Percentiles rank a stretch among this genome's conserved stretches.
Conservation (phyloP, 108 stramenopile genomes). For the Asterionellopsis glacialis region DNA sequence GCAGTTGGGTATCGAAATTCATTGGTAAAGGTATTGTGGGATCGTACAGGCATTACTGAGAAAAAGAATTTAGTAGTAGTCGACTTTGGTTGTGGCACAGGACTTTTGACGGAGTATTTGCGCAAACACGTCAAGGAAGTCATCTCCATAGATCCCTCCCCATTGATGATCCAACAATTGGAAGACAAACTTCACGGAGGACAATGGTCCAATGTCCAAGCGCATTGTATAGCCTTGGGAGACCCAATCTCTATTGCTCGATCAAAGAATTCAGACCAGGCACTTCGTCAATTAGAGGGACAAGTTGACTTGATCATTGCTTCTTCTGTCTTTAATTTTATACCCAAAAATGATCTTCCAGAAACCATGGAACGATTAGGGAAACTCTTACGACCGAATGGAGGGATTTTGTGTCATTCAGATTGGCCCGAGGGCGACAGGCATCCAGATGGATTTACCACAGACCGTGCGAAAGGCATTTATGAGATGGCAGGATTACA, state of each 20-base stretch:
- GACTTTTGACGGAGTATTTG: constrained; percentile 28
- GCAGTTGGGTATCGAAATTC: constrained; percentile 19
- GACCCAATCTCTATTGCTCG: background rate
- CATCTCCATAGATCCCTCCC: constrained; percentile 32
- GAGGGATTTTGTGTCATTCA: constrained; percentile 29
- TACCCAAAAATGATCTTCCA: constrained; percentile 24
- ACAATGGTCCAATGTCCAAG: constrained; percentile 35
- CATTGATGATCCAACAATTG: constrained; percentile 27
- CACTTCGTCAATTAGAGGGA: constrained; percentile 8
- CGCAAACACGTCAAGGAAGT: constrained; percentile 3
- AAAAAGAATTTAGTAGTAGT: constrained; percentile 19
- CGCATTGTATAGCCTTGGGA: constrained; percentile 14
- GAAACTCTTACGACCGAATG: constrained; percentile 19
- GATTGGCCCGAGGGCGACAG: constrained; percentile 27
- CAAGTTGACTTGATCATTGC: constrained; percentile 36
- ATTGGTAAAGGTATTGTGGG: constrained; percentile 23
- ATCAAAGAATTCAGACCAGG: background rate
- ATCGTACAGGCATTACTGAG: constrained; percentile 4
- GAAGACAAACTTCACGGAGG: constrained; percentile 28
- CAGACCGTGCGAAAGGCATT: constrained; percentile 18
- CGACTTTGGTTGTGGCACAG: constrained; percentile 52
- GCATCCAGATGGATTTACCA: constrained; percentile 16
- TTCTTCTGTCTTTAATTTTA: constrained; percentile 38
- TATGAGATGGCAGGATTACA: constrained; percentile 18
- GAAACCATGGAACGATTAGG: constrained; percentile 29